Conservation (phyloP, 2,329 filamentous ascomycete species). For the Thelonectria discophora region DNA sequence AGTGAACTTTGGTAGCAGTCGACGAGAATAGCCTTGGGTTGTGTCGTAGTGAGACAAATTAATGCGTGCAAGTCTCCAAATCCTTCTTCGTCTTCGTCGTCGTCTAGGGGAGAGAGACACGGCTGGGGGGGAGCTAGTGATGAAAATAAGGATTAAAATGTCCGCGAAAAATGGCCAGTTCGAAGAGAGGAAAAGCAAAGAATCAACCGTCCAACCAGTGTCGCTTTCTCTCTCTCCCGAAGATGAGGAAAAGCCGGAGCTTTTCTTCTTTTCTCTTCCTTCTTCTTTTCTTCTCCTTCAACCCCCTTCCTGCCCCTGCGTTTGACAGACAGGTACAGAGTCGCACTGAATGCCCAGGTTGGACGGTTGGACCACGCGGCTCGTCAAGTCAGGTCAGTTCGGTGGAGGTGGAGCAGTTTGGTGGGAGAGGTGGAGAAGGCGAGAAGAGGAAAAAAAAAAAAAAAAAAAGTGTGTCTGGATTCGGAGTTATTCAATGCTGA, state of each 20-base stretch:
- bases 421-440: background rate
- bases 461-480: conserved; percentile 1
- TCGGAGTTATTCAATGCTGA: conserved; percentile 16
- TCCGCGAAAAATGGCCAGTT: background rate
- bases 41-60: conserved; percentile 18
- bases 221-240: background rate
- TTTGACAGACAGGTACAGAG: conserved; percentile 17
- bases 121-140: background rate
- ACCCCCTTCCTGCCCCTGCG: conserved; percentile 8
- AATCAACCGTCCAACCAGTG: background rate
- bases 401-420: conserved; percentile 20
- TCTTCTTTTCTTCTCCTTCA: conserved; percentile 1
- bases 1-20: background rate
- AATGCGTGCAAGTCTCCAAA: conserved; percentile 5
- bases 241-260: background rate
- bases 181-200: background rate
- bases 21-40: background rate
- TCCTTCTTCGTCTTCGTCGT: background rate
- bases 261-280: background rate
- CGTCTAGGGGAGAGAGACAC: background rate
- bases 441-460: background rate
- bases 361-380: conserved; percentile 13
- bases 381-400: conserved; percentile 26
- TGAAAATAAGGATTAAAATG: background rate
- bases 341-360: conserved; percentile 1